Percentiles rank a stretch among this genome's conserved stretches.
Evolutionary conservation across 257 asterid genomes (phyloP).

Genomic region (Rehmannia glutinosa): DNA sequence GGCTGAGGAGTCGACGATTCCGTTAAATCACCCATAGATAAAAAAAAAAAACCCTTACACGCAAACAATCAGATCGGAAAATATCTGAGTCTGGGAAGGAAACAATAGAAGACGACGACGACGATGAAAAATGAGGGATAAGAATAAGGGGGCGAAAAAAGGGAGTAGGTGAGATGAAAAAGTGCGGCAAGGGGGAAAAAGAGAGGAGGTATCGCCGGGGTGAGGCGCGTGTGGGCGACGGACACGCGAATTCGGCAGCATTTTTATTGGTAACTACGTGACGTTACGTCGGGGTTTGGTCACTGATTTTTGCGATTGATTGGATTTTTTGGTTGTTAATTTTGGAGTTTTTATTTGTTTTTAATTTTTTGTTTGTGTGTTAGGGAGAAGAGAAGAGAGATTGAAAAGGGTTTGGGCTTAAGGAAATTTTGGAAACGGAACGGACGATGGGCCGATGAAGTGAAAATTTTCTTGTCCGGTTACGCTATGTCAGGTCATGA

Average conservation of each 20-base stretch:
- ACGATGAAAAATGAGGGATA: background rate
- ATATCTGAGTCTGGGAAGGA: background rate
- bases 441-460: conserved; percentile 12
- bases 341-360: background rate
- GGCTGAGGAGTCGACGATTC: conserved; percentile 36
- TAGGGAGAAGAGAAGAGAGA: background rate
- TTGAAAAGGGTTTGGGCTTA: background rate
- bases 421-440: background rate
- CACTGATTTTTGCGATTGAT: conserved; percentile 17
- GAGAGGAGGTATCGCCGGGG: conserved; percentile 27
- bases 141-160: background rate
- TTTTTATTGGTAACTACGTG: conserved; percentile 17
- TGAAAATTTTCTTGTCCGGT: background rate
- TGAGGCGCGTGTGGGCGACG: conserved; percentile 33
- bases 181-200: conserved; percentile 26
- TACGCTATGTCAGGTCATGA: background rate
- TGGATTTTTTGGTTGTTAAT: background rate
- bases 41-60: background rate
- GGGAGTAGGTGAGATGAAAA: conserved; percentile 15
- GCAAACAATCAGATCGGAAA: background rate
- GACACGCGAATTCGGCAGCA: conserved; percentile 33
- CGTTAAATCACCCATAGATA: conserved; percentile 50
- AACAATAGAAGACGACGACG: too few relatives aligned
- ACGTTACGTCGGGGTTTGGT: conserved; percentile 20
- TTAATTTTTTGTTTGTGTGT: background rate